Evolutionary conservation across 139 green algal species (phyloP).

Genomic region (Chara braunii): DNA sequence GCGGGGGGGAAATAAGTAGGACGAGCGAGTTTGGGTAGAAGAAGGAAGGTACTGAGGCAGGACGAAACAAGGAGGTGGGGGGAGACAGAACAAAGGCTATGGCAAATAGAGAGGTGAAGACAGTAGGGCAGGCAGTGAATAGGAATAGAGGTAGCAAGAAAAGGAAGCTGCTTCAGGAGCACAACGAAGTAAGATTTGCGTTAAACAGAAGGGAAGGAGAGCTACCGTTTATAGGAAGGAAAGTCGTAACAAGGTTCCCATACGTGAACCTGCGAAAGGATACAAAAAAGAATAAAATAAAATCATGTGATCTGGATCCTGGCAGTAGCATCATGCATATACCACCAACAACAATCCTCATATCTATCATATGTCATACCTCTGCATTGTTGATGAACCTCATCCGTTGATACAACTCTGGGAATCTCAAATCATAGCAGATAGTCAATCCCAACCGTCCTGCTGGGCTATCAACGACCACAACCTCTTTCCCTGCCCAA

Average conservation of each 20-base stretch:
- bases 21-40: too few relatives aligned
- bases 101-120: neutral
- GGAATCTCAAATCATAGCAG: conserved; percentile 96
- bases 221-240: conserved; percentile 2
- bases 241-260: neutral
- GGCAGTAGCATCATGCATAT: too few relatives aligned
- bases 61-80: neutral
- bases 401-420: conserved; percentile 80
- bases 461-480: conserved; percentile 62
- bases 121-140: neutral
- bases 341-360: too few relatives aligned
- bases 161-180: neutral
- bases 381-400: conserved; percentile 42
- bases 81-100: neutral
- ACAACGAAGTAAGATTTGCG: neutral
- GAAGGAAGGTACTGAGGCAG: too few relatives aligned
- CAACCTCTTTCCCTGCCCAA: conserved; percentile 46
- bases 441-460: conserved; percentile 73
- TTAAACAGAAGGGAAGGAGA: neutral
- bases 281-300: neutral
- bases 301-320: too few relatives aligned
- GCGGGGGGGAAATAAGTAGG: too few relatives aligned
- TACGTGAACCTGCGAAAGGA: conserved; percentile 3
- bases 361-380: conserved; percentile 5
- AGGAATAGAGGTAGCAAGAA: neutral